Percentiles rank a stretch among this genome's conserved stretches.
Evolutionary conservation across 2,329 filamentous ascomycete genomes (phyloP).

Genomic region (Sordariomycetes sp.): DNA sequence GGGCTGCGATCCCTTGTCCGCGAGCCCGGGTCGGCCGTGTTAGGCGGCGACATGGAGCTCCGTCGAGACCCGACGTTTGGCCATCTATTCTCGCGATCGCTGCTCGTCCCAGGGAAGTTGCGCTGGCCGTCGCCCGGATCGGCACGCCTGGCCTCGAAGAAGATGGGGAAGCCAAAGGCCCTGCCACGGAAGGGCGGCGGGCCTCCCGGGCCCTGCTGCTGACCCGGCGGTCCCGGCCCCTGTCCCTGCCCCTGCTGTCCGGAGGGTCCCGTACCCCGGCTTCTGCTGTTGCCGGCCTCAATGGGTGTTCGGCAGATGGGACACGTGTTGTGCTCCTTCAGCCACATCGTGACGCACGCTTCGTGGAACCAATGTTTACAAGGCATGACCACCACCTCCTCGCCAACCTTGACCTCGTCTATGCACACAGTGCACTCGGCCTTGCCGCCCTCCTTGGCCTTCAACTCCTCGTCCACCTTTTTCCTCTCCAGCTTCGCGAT

Average conservation of each 20-base stretch:
- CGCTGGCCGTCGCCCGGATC: not conserved
- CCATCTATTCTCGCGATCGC: constrained; percentile 2
- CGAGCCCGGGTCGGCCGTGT: not conserved
- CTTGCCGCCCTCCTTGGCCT: constrained; percentile 35
- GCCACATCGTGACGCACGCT: constrained; percentile 70
- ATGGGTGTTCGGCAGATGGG: constrained; percentile 63
- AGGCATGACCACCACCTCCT: constrained; percentile 66
- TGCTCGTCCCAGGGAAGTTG: not conserved
- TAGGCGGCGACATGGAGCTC: constrained; percentile 4
- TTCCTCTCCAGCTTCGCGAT: constrained; percentile 66
- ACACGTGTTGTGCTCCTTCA: constrained; percentile 86
- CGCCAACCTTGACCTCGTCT: constrained; percentile 64
- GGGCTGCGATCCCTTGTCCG: constrained; percentile 3
- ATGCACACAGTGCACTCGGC: constrained; percentile 93
- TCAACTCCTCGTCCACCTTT: constrained; percentile 58
- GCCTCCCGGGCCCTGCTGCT: not conserved
- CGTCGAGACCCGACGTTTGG: constrained; percentile 2
- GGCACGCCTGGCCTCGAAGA: not conserved
- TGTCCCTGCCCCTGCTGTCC: not conserved
- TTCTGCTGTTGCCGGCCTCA: constrained; percentile 18
- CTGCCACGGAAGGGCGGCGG: not conserved
- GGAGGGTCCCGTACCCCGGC: not conserved
- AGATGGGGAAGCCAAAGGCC: not conserved
- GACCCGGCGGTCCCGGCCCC: not conserved
- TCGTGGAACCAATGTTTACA: constrained; percentile 94